These are phyloP conservation scores for Quercus suber DNA, from an alignment of 306 rosid species.

Conservation along the genomic window DNA sequence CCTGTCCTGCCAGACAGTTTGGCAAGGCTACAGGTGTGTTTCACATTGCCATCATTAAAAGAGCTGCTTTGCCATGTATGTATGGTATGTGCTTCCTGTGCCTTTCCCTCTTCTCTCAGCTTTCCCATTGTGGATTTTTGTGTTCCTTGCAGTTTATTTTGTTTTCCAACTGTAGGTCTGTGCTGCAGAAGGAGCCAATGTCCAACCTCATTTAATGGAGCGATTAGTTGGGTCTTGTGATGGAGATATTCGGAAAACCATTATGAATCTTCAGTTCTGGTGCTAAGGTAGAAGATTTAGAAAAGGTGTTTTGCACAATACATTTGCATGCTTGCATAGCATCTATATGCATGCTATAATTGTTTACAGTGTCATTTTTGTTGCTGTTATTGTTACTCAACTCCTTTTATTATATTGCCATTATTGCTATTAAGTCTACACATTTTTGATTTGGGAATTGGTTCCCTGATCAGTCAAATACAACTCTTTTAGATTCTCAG, in stretches of 20 bases:
- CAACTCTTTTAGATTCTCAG: neutral
- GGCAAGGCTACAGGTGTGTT: slow-evolving; percentile 45
- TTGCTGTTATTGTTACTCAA: neutral
- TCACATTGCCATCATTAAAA: slow-evolving; percentile 54
- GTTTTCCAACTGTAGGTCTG: slow-evolving; percentile 61
- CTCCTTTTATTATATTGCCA: neutral
- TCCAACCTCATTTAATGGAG: slow-evolving; percentile 52
- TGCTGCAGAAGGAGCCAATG: slow-evolving; percentile 50
- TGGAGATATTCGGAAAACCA: slow-evolving; percentile 78
- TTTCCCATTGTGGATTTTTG: slow-evolving; percentile 12
- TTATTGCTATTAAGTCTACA: neutral
- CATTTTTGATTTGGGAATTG: neutral
- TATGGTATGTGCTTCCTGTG: slow-evolving; percentile 50
- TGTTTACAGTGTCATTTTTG: neutral
- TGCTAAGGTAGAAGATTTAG: slow-evolving; percentile 52
- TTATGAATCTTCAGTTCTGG: slow-evolving; percentile 93
- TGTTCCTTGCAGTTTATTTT: slow-evolving; percentile 10
- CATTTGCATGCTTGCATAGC: slow-evolving; percentile 5
- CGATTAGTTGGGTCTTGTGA: slow-evolving; percentile 52
- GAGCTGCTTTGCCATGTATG: slow-evolving; percentile 63
- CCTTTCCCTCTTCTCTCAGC: slow-evolving; percentile 1
- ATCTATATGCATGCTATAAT: neutral
- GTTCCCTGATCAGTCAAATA: neutral
- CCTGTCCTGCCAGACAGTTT: slow-evolving; percentile 60
- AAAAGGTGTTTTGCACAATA: slow-evolving; percentile 44